A percentile compares a stretch with the other conserved stretches of the same genome.
Conservation (phyloP, 306 rosid species). For the Sesbania bispinosa region DNA sequence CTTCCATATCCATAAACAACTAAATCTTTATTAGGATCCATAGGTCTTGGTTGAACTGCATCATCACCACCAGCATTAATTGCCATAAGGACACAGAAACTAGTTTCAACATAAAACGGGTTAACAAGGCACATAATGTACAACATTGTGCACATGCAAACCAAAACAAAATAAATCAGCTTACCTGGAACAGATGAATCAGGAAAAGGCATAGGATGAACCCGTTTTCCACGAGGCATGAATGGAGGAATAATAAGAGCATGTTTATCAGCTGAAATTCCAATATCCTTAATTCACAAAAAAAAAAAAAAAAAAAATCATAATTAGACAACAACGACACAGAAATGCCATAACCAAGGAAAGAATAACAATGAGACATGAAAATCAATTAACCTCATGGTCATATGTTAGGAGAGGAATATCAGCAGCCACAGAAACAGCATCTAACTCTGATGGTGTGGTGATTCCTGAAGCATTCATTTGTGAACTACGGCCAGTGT, state of each 20-base stretch:
- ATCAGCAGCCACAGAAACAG: conserved; percentile 54
- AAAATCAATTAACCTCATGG: conserved; percentile 56
- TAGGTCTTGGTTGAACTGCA: conserved; percentile 73
- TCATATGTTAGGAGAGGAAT: conserved; percentile 74
- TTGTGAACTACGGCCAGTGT: conserved; percentile 50
- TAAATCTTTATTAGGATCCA: conserved; percentile 89
- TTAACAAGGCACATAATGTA: not conserved
- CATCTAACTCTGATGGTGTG: conserved; percentile 54
- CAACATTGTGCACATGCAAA: not conserved
- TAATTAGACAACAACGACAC: conserved; percentile 17
- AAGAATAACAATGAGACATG: conserved; percentile 12
- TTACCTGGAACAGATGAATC: conserved; percentile 59
- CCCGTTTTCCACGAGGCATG: conserved; percentile 59
- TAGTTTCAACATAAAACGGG: conserved; percentile 1
- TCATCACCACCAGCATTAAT: conserved; percentile 26
- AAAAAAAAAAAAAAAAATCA: no score
- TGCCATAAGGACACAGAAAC: not conserved
- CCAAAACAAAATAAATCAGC: not conserved
- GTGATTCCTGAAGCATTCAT: conserved; percentile 39
- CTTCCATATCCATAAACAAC: conserved; percentile 90
- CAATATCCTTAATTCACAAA: conserved; percentile 52
- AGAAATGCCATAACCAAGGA: not conserved
- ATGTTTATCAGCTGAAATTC: conserved; percentile 81
- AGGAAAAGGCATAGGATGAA: conserved; percentile 63
- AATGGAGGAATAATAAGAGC: conserved; percentile 82